Conservation (phyloP, 2,329 filamentous ascomycete genomes). For the Arthrobotrys megalospora region DNA sequence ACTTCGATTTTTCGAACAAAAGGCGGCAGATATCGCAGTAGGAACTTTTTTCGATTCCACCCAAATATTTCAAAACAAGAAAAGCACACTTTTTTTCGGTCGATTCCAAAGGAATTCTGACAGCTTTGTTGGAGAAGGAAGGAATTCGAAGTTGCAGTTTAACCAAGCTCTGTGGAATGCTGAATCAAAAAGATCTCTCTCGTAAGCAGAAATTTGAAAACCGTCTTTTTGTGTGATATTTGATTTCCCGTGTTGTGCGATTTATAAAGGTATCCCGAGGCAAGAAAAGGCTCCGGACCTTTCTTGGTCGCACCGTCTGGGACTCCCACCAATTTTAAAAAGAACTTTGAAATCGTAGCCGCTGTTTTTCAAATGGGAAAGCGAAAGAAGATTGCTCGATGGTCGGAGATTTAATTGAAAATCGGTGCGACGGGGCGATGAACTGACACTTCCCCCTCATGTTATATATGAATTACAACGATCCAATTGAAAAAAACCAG, state of each 20-base stretch:
- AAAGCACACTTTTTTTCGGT: too few species aligned
- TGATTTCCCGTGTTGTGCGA: conserved; percentile 31
- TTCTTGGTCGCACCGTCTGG: conserved; percentile 25
- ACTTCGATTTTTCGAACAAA: not conserved
- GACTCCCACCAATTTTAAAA: conserved; percentile 12
- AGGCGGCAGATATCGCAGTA: not conserved
- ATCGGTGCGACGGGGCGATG: not conserved
- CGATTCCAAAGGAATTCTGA: too few species aligned
- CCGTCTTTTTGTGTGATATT: conserved; percentile 2
- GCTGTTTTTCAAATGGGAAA: not conserved
- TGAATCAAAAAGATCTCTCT: too few species aligned
- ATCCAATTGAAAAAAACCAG: not conserved
- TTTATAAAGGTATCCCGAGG: conserved; percentile 3
- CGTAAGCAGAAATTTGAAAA: conserved; percentile 16
- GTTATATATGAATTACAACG: not conserved
- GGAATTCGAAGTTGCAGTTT: too few species aligned
- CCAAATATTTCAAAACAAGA: too few species aligned
- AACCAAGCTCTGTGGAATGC: too few species aligned
- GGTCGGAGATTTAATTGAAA: conserved; percentile 3
- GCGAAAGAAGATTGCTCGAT: not conserved
- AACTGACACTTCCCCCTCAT: not conserved
- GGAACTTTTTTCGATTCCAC: too few species aligned
- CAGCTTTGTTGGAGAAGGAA: too few species aligned
- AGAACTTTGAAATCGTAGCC: not conserved
- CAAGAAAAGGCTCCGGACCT: not conserved